phyloP scores from a whole-genome alignment of 2,329 filamentous ascomycete genomes.

The Colletotrichum higginsianum region DNA sequence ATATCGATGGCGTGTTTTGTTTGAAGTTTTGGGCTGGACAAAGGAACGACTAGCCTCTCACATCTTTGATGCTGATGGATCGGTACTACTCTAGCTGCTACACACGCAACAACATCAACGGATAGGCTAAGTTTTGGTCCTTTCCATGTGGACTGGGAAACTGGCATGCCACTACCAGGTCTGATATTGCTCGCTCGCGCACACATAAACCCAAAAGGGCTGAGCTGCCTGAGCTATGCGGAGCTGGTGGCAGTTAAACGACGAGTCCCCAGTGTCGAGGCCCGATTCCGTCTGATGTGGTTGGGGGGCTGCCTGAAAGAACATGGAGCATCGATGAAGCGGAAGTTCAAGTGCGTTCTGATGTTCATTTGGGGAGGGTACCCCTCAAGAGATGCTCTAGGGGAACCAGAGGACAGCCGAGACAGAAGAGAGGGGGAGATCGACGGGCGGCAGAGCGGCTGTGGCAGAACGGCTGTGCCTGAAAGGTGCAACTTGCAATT shows the following conservation, averaged over 20 bases:
- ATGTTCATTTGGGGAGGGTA: neutral
- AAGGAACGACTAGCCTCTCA: neutral
- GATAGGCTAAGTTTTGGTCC: constrained; percentile 15
- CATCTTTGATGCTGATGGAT: constrained; percentile 2
- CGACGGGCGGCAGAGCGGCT: neutral
- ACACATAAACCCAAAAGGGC: constrained; percentile 22
- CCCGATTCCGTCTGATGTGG: constrained; percentile 25
- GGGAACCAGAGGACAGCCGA: constrained; percentile 15
- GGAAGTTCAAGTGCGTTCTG: constrained; percentile 19
- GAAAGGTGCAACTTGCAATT: neutral
- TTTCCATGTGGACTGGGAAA: neutral
- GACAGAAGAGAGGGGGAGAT: neutral
- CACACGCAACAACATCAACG: constrained; percentile 19
- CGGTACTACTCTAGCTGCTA: constrained; percentile 28
- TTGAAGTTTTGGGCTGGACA: neutral
- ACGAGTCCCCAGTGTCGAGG: constrained; percentile 10
- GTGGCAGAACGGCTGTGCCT: neutral
- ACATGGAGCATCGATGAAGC: constrained; percentile 13
- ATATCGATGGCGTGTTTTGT: constrained; percentile 2
- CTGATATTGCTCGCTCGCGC: constrained; percentile 12
- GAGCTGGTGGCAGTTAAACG: constrained; percentile 5
- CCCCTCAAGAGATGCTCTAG: constrained; percentile 10
- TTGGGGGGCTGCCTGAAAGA: neutral
- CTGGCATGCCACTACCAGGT: constrained; percentile 19
- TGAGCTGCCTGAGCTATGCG: constrained; percentile 25